Evolutionary conservation across 495 filamentous ascomycete species (phyloP), one percentile per base, ranked within the genome.

Genomic region (Pyronema domesticum): DNA sequence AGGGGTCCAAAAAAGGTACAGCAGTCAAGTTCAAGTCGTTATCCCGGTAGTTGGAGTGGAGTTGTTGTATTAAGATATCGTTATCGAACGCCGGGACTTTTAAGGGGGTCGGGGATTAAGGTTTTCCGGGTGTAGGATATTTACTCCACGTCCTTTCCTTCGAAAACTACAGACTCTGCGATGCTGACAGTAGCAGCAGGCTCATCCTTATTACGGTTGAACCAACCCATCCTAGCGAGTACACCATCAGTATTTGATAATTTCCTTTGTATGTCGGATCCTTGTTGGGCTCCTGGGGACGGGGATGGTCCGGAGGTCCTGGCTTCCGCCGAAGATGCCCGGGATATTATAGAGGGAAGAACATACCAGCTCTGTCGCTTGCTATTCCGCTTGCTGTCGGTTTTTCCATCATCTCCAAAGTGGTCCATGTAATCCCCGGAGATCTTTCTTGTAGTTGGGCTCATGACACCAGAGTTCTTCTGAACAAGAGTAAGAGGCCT

Each of bases 401-500:
- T 57, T n/a, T 37, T 59, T 13, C 60, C 61, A 46, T 65, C 59
- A 18, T 62, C 63, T 48, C 56, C 57, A 9, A 53, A n/a, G 3
- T 56, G 55, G 18, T 63, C 61, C 39, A 63, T 63, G 44, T 63
- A 64, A 46, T 64, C 61, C 1, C 61, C 61, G n/a, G 57, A 64
- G 10, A 64, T 63, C 54, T 57, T 63, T 37, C 61, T 30, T 7
- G 59, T 51, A 2, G 61, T 53, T n/a, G 61, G 61, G 11, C 56
- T 59, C 15, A 64, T 60, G 7, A 63, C 23, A 3, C 61, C 61
- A 18, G 37, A 58, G 34, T 72, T 75, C 62, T 78, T 84, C 69
- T 87, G 83, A 53, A 98, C 91, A 9, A 98, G 74, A 40, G 89
- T 73, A 63, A 98, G 69, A 0, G 91, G 91, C 34, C 91, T 76